Evolutionary conservation across 176 grass and related monocot genomes (phyloP).

Genomic region (Carex pumila): DNA sequence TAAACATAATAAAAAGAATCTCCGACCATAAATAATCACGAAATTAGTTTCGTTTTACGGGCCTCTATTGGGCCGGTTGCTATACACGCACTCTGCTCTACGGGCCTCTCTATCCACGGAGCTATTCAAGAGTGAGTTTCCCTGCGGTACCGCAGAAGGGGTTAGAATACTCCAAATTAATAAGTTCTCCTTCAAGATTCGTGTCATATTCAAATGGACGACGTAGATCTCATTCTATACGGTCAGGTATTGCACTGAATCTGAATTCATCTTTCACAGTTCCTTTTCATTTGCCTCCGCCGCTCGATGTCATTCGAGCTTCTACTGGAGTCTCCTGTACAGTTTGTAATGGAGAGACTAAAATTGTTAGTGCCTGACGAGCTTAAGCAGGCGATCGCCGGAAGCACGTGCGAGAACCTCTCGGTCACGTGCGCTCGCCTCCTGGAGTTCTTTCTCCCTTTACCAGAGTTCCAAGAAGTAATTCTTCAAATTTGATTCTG

Average conservation of each 20-base stretch:
- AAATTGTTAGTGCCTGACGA: slow-evolving; percentile 65
- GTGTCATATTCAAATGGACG: too few relatives aligned
- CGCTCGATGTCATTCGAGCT: not conserved
- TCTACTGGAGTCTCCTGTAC: not conserved
- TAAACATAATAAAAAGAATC: not conserved
- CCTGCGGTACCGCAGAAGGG: too few relatives aligned
- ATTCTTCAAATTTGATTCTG: not conserved
- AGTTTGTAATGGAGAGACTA: slow-evolving; percentile 52
- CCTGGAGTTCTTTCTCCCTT: slow-evolving; percentile 38
- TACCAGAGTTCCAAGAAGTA: slow-evolving; percentile 76
- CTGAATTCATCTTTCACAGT: not conserved
- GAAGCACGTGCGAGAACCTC: slow-evolving; percentile 42
- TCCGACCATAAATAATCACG: not conserved
- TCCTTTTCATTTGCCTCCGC: not conserved
- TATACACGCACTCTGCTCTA: not conserved
- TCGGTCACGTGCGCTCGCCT: slow-evolving; percentile 34
- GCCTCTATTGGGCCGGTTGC: not conserved
- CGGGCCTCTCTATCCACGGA: not conserved
- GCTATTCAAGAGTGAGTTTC: not conserved
- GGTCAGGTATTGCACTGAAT: too few relatives aligned
- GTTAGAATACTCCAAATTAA: too few relatives aligned
- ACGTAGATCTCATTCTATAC: too few relatives aligned
- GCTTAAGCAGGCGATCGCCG: slow-evolving; percentile 54
- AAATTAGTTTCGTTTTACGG: not conserved
- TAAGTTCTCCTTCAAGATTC: too few relatives aligned